Evolutionary conservation across 495 filamentous ascomycete species (phyloP).

Genomic region (Penicillium canariense): DNA sequence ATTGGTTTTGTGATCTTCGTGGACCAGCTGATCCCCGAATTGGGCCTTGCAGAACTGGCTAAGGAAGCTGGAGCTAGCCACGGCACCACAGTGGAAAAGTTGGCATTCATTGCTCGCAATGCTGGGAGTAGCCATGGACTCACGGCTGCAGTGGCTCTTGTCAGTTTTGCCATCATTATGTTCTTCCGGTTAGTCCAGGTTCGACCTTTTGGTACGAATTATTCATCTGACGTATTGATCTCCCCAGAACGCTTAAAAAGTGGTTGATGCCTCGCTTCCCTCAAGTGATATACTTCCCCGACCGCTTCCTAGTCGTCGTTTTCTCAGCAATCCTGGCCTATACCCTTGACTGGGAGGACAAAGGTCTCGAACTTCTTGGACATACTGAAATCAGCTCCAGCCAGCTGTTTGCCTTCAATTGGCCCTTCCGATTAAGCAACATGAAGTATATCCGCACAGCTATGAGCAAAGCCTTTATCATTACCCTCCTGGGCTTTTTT

Average conservation of each 20-base stretch:
- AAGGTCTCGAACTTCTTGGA: slow-evolving; percentile 81
- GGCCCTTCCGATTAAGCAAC: slow-evolving; percentile 73
- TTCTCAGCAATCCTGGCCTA: slow-evolving; percentile 79
- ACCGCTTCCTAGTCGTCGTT: slow-evolving; percentile 89
- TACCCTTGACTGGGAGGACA: slow-evolving; percentile 72
- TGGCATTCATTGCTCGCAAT: slow-evolving; percentile 73
- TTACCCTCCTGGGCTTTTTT: slow-evolving; percentile 94
- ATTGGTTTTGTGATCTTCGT: slow-evolving; percentile 95
- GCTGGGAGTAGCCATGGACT: slow-evolving; percentile 62
- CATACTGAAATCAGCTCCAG: slow-evolving; percentile 62
- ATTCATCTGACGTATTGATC: neutral
- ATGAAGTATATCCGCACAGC: slow-evolving; percentile 82
- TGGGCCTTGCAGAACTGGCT: slow-evolving; percentile 68
- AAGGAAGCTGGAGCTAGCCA: slow-evolving; percentile 62
- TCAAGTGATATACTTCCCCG: slow-evolving; percentile 82
- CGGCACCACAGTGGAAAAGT: slow-evolving; percentile 80
- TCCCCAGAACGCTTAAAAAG: slow-evolving; percentile 69
- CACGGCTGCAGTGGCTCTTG: slow-evolving; percentile 69
- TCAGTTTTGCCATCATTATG: slow-evolving; percentile 88
- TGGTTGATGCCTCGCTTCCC: slow-evolving; percentile 78
- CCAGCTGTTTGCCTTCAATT: slow-evolving; percentile 72
- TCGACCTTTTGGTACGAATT: neutral
- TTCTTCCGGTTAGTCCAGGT: slow-evolving; percentile 58
- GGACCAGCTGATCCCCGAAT: slow-evolving; percentile 88
- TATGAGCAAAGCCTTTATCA: slow-evolving; percentile 88